Evolutionary conservation across 2,329 filamentous ascomycete species (phyloP), one percentile per base, ranked within the genome.

Genomic region (Trichoderma breve): DNA sequence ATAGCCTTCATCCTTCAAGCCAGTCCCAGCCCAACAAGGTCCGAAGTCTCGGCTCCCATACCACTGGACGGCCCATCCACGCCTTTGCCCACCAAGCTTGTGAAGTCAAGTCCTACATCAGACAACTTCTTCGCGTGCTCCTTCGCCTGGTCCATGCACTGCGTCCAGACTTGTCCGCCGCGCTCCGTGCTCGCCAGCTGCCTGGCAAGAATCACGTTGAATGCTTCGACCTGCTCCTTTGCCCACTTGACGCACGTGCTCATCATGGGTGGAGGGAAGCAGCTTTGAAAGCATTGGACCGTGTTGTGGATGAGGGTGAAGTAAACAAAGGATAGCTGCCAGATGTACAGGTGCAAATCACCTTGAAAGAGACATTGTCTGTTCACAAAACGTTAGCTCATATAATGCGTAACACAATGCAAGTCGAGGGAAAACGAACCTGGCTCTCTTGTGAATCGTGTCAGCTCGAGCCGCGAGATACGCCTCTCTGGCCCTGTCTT

Each of bases 211-310:
- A 96, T 90, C 60, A 86, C 87, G 77, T 98, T 98, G 85, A 98
- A 98, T 2, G 90, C 90, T 76, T 98, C 95, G 1, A 98, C 90
- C 79, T 97, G 91, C 76, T 96, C 92, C 82, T 98, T 98, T n/a
- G 94, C 95, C 96, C 96, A 99, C 79, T 95, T 97, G 77, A 99
- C 95, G 77, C 94, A 97, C 0, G 95, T 94, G 77, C 94, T 97
- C 88, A 96, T 97, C 85, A 96, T 93, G 15, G 90, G 86, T 30
- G 93, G 88, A 12, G 94, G 91, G 79, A 98, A 98, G 80, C 94
- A 97, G 68, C 86, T 84, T 79, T 97, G 94, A 82, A 96, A 98
- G 78, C 93, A 95, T 78, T 89, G 88, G 73, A 98, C 92, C 0
- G 96, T 98, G 82, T 98, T 98, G 76, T 93, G 91, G 79, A 99